These are phyloP conservation scores for Aspergillus diversus DNA, from an alignment of 495 filamentous ascomycete species.

Conservation along the genomic window DNA sequence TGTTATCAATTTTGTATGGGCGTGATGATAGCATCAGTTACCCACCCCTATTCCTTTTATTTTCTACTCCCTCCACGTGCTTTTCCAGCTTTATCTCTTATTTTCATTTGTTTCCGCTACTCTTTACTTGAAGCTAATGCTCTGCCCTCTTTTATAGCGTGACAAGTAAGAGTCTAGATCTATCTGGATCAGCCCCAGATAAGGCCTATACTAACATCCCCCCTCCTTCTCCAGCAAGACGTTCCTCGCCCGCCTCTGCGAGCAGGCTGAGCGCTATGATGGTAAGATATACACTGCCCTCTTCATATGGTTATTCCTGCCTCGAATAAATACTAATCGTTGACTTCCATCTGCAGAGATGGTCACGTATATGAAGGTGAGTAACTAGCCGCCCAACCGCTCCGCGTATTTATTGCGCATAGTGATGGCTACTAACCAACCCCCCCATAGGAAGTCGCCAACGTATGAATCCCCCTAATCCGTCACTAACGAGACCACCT, in stretches of 20 bases:
- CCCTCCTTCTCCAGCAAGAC: conserved; percentile 79
- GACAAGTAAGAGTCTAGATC: conserved; percentile 69
- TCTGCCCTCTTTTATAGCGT: conserved; percentile 59
- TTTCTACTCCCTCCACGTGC: conserved; percentile 17
- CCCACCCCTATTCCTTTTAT: background rate
- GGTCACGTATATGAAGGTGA: conserved; percentile 99
- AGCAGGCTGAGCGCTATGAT: conserved; percentile 99
- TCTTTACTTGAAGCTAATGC: conserved; percentile 22
- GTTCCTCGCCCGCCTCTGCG: conserved; percentile 98
- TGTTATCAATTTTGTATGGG: conserved; percentile 20
- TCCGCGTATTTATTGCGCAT: conserved; percentile 20
- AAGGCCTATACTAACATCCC: conserved; percentile 37
- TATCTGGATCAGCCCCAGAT: conserved; percentile 27
- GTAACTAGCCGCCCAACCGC: conserved; percentile 31
- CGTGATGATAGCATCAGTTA: conserved; percentile 3
- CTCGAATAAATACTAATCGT: conserved; percentile 30
- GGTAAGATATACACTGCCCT: conserved; percentile 58
- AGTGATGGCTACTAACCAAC: conserved; percentile 44
- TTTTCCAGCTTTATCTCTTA: conserved; percentile 26
- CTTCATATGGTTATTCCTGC: background rate
- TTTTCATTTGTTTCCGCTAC: conserved; percentile 8
- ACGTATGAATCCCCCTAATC: conserved; percentile 60
- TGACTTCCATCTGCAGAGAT: conserved; percentile 66
- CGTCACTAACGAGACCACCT: conserved; percentile 2
- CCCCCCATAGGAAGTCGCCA: conserved; percentile 81